Conservation (phyloP, 768 basidiomycete genomes). For the Suillus alpinus region DNA sequence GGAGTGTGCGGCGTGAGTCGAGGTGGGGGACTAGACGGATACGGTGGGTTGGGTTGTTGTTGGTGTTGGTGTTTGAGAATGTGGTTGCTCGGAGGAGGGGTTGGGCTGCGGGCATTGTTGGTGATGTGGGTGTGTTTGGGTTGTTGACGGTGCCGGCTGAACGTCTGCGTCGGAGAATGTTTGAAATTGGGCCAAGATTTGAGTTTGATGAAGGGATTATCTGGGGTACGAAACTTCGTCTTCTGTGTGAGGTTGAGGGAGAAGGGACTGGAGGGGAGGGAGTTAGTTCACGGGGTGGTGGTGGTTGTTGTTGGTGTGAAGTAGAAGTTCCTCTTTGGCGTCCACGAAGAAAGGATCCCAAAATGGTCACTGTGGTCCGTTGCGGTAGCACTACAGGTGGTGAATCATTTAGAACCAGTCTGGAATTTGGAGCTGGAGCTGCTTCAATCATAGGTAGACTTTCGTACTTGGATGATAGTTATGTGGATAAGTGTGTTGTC, state of each 20-base stretch:
- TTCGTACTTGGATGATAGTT: background rate
- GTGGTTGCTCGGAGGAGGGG: background rate
- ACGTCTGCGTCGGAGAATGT: constrained; percentile 62
- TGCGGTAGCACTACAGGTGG: constrained; percentile 23
- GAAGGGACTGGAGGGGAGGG: constrained; percentile 42
- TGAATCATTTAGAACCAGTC: constrained; percentile 20
- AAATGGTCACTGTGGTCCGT: constrained; percentile 54
- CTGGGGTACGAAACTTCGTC: constrained; percentile 38
- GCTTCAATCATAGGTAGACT: background rate
- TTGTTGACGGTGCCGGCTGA: constrained; percentile 55
- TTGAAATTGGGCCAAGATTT: constrained; percentile 36
- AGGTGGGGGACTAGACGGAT: constrained; percentile 96
- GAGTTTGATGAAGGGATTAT: constrained; percentile 32
- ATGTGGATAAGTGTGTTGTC: background rate
- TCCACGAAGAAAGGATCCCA: constrained; percentile 69
- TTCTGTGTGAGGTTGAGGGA: constrained; percentile 35
- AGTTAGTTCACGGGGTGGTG: constrained; percentile 36
- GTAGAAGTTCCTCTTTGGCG: constrained; percentile 67
- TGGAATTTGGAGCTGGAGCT: background rate
- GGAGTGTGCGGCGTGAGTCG: constrained; percentile 85
- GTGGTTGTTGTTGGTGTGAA: constrained; percentile 41
- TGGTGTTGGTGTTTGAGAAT: constrained; percentile 16
- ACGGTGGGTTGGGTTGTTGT: constrained; percentile 49
- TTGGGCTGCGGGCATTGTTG: constrained; percentile 17
- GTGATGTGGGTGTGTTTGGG: background rate